phyloP scores from a whole-genome alignment of 108 stramenopile genomes.

The Craspedostauros australis region DNA sequence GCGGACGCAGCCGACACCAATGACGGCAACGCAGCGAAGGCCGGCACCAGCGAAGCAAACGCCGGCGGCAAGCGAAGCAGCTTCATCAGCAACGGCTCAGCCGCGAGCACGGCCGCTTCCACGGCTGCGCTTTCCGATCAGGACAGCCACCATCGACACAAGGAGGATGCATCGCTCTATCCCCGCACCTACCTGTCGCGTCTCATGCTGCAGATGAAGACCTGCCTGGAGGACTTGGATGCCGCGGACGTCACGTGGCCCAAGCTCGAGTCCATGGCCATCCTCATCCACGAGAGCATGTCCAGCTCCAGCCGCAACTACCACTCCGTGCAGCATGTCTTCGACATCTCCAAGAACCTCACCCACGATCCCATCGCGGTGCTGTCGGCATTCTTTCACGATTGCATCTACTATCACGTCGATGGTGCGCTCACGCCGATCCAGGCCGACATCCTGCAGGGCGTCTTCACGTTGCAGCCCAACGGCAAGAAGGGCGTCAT shows the following conservation, averaged over 20 bases:
- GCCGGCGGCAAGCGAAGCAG: too few species aligned
- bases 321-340: conserved; percentile 55
- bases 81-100: too few species aligned
- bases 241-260: background rate
- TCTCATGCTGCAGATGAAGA: conserved; percentile 27
- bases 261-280: conserved; percentile 32
- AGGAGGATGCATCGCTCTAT: too few species aligned
- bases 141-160: too few species aligned
- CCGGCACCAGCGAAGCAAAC: too few species aligned
- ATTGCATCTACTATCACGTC: conserved; percentile 47
- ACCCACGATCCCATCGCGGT: conserved; percentile 33
- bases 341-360: conserved; percentile 31
- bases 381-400: conserved; percentile 49
- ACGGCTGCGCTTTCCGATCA: background rate
- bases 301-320: conserved; percentile 30
- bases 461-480: conserved; percentile 7
- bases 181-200: conserved; percentile 31
- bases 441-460: conserved; percentile 28
- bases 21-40: too few species aligned
- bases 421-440: conserved; percentile 33
- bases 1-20: too few species aligned
- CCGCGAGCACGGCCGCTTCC: background rate
- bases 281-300: conserved; percentile 58
- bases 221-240: conserved; percentile 18
- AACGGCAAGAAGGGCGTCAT: background rate